Percentiles rank a stretch among this genome's conserved stretches.
phyloP scores from a whole-genome alignment of 495 filamentous ascomycete genomes.

The Xylaria palmicola region DNA sequence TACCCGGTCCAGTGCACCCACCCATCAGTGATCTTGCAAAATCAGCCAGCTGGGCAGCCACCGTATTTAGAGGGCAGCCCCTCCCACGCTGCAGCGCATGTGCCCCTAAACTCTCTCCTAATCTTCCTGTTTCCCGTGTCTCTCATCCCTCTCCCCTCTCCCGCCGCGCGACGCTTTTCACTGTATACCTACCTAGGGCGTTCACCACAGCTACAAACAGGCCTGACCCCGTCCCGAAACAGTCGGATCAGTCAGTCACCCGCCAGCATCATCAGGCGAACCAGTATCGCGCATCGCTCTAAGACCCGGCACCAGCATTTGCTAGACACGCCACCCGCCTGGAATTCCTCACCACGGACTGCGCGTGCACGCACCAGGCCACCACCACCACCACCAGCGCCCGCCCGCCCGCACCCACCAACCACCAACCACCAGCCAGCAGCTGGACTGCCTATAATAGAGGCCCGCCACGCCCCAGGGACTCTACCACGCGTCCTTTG shows the following conservation, averaged over 20 bases:
- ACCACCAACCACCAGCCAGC: not conserved
- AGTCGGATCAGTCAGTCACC: slow-evolving; percentile 5
- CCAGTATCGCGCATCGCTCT: slow-evolving; percentile 3
- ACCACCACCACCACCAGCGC: slow-evolving; percentile 10
- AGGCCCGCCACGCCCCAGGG: slow-evolving; percentile 27
- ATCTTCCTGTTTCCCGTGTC: slow-evolving; percentile 22
- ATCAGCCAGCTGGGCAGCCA: slow-evolving; percentile 31
- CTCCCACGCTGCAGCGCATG: slow-evolving; percentile 25
- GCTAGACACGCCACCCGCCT: slow-evolving; percentile 20
- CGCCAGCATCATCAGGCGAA: not conserved
- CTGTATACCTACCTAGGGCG: not conserved
- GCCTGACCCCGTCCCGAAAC: not conserved
- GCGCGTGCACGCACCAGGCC: not conserved
- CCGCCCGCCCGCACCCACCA: not conserved
- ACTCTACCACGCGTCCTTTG: slow-evolving; percentile 16
- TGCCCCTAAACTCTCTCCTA: slow-evolving; percentile 33
- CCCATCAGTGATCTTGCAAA: slow-evolving; percentile 29
- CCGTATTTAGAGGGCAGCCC: slow-evolving; percentile 35
- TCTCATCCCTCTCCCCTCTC: slow-evolving; percentile 14
- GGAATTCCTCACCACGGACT: slow-evolving; percentile 14
- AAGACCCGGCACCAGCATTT: slow-evolving; percentile 11
- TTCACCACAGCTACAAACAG: not conserved
- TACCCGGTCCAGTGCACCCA: slow-evolving; percentile 9
- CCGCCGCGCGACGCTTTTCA: not conserved
- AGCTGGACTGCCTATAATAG: slow-evolving; percentile 10